Conservation (phyloP, 73 alveolate species). For the Tetrahymena malaccensis region DNA sequence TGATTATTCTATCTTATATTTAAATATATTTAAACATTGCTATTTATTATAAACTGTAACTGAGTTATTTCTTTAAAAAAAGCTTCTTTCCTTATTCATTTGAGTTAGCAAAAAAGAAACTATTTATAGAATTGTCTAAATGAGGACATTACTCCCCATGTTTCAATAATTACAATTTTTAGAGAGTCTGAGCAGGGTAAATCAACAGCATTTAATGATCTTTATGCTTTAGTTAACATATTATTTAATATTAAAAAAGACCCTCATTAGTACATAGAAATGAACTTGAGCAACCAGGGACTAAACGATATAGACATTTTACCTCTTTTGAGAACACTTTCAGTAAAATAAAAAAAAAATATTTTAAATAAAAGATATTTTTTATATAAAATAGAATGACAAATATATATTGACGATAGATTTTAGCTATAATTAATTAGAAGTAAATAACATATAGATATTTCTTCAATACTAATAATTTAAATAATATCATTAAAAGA, state of each 20-base stretch:
- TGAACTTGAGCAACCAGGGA: background rate
- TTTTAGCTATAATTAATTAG: background rate
- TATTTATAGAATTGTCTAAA: background rate
- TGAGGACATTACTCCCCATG: background rate
- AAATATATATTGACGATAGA: background rate
- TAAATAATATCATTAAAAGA: background rate
- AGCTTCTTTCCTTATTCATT: background rate
- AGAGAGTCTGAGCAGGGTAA: background rate
- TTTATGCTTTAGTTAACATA: too few relatives aligned
- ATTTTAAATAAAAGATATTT: background rate
- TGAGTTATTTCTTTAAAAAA: background rate
- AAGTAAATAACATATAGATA: background rate
- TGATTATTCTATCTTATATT: background rate
- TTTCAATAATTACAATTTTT: background rate
- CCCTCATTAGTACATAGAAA: background rate
- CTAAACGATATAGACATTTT: background rate
- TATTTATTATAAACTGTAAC: background rate
- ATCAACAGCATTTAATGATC: background rate
- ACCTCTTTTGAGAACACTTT: background rate
- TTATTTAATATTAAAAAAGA: background rate
- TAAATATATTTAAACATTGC: background rate
- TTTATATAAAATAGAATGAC: background rate
- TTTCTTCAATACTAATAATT: background rate
- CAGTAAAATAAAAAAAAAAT: background rate
- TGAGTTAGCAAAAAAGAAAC: background rate